Percentiles rank a stretch among this genome's conserved stretches.
Conservation (phyloP, 2,329 filamentous ascomycete genomes). For the Furcasterigmium furcatum region DNA sequence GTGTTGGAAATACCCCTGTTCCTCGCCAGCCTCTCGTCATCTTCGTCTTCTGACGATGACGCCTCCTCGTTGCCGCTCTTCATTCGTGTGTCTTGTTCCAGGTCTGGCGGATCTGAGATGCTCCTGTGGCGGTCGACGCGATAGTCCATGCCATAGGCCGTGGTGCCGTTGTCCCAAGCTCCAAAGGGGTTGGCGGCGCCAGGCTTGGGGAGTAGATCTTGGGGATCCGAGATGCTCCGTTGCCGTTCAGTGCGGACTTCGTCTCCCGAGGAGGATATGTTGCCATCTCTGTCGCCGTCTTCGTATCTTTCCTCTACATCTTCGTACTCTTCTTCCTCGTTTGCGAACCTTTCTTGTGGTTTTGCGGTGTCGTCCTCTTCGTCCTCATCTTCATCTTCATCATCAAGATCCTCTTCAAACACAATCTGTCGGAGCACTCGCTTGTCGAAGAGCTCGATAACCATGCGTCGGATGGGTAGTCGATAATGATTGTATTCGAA, state of each 20-base stretch:
- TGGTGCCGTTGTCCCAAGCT: no score
- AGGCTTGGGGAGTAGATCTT: slow-evolving; percentile 25
- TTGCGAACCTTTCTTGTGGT: slow-evolving; percentile 11
- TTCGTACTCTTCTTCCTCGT: slow-evolving; percentile 52
- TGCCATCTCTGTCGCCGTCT: slow-evolving; percentile 22
- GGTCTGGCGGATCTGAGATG: slow-evolving; percentile 34
- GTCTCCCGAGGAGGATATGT: slow-evolving; percentile 37
- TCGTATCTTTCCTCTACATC: no score
- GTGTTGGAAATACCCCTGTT: background rate
- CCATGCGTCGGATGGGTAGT: slow-evolving; percentile 80
- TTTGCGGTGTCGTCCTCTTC: slow-evolving; percentile 38
- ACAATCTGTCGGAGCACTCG: slow-evolving; percentile 81
- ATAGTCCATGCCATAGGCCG: no score
- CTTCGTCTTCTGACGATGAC: background rate
- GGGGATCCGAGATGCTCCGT: slow-evolving; percentile 46
- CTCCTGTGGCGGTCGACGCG: slow-evolving; percentile 8
- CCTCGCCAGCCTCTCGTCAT: background rate
- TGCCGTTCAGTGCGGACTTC: slow-evolving; percentile 55
- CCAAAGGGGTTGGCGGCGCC: no score
- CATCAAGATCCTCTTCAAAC: slow-evolving; percentile 67
- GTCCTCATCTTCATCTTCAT: no score
- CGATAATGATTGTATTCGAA: slow-evolving; percentile 89
- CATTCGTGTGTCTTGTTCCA: background rate
- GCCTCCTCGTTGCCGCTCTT: background rate
- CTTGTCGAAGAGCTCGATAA: slow-evolving; percentile 93